These are phyloP conservation scores for Tylopilus sp. DNA, from an alignment of 1,284 basidiomycete species.

Conservation along the genomic window DNA sequence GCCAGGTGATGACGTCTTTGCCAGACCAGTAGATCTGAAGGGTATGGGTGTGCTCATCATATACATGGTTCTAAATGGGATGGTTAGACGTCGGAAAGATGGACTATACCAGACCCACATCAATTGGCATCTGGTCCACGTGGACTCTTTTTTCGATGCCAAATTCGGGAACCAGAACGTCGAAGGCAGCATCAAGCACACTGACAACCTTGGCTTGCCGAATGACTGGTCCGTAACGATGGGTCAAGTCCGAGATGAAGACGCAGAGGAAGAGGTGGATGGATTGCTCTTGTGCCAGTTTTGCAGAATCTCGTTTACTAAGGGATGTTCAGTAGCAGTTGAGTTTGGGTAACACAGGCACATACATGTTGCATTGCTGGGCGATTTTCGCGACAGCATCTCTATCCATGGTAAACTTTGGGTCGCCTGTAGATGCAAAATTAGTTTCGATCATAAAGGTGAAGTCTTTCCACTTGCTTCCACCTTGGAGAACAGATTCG, in stretches of 20 bases:
- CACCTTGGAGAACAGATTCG: conserved; percentile 78
- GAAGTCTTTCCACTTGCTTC: conserved; percentile 42
- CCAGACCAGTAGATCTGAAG: conserved; percentile 90
- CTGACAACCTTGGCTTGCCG: conserved; percentile 90
- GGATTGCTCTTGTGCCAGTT: conserved; percentile 93
- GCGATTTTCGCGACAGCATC: conserved; percentile 97
- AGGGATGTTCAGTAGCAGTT: conserved; percentile 17
- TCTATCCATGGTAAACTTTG: conserved; percentile 94
- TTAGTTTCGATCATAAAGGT: conserved; percentile 4
- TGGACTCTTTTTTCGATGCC: conserved; percentile 98
- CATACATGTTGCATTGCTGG: conserved; percentile 93
- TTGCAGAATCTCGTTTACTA: conserved; percentile 86
- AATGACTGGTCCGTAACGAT: conserved; percentile 91
- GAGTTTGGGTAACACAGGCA: conserved; percentile 4
- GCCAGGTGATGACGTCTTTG: conserved; percentile 88
- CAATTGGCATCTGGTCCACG: conserved; percentile 97
- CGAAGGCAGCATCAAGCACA: conserved; percentile 93
- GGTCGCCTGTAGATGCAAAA: conserved; percentile 45
- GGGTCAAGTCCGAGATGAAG: conserved; percentile 87
- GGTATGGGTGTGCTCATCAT: conserved; percentile 86
- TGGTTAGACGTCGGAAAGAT: conserved; percentile 7
- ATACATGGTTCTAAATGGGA: conserved; percentile 72
- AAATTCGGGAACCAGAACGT: conserved; percentile 90
- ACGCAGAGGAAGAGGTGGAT: conserved; percentile 93
- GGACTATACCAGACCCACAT: conserved; percentile 49